Base-by-base conservation (phyloP, 2,329 filamentous ascomycete species). In the Calonectria multiphialidica region DNA sequence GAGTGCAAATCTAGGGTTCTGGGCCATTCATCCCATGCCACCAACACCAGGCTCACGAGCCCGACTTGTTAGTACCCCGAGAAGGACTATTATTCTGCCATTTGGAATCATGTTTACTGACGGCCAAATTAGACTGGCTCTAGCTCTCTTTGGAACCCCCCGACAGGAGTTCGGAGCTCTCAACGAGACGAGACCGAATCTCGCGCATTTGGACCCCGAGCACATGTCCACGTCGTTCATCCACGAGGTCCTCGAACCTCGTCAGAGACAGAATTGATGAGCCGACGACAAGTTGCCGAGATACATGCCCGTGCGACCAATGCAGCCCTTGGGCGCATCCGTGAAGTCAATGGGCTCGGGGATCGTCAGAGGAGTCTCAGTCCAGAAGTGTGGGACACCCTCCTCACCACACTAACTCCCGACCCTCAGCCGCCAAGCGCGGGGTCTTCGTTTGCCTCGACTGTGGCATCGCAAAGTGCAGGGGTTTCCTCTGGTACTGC, bases 351-450 rank as follows among this genome's bases (percentile, higher is more conserved):
- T 82, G 95, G 95, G 5, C 89, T 98, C 18, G 95, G 95, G 44
- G 95, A 98, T 83, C 93, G 95, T 71, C 91, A 95, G 74, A 91
- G 95, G 77, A 98, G 95, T 82, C 85, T 95, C n/a, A 95, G 93
- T 80, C 93, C 93, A 1, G 93, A 93, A 66, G 88, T 88, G 1
- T 98, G 96, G 96, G 93, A 96, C 72, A 95, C 92, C 3, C 91
- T 98, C 66, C 87, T 95, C 70, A 93, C 90, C 8, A 97, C 94
- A 0, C 89, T 98, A 72, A 93, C 94, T 0, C 94, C 95, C 0
- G 95, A 98, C 81, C 92, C 93, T 18, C 93, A 94, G 73, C 89
- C 94, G 3, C 95, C 95, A 0, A 97, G 94, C 77, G 90, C 91
- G 2, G 91, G 94, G 35, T 96, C 95, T 1, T 98, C 95, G 0